Base-by-base conservation (phyloP, 306 rosid species). In the Herpetospermum pedunculosum region DNA sequence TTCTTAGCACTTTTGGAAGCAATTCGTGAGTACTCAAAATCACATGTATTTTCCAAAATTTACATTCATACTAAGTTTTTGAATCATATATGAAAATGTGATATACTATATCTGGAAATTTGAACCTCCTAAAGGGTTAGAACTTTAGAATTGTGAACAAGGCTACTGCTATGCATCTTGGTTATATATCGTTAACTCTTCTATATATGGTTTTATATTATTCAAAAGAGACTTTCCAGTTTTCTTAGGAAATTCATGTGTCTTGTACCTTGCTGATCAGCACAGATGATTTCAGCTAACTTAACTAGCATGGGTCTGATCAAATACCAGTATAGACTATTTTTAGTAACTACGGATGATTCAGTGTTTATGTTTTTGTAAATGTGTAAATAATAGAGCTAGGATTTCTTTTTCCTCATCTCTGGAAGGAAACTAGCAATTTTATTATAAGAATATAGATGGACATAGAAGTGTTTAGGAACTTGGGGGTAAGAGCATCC, bases 1-100 rank as follows among this genome's bases (percentile, higher is more conserved):
- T 90, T 57, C 83, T 95, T 21, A 91, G 97, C 90, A 91, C 88
- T 19, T 95, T 95, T 28, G 87, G 87, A 49, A 89, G 80, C 60
- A 78, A 71, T 74, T 88, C 99, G 99, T 95, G 74, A 83, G 97
- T 80, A 48, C 41, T 75, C 78, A 74, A 69, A 69, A 8, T 69
- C 38, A 69, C 53, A 13, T 26, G 19, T 25, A 26, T 43, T 69
- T 8, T 69, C 54, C 73, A 15, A 43, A 68, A 12, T 67, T 67
- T 67, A 6, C 35, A 2, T 43, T 25, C 37, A 38, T 26, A 13
- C 32, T 3, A 63, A 35, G 15, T 63, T 63, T 15, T 63, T 18
- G 12, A 63, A 63, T 63, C 70, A 34, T 63, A 8, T 34, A 37
- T 37, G 15, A n/a, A 63, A 32, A 34, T 40, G 48, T 41, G 50